A percentile compares a stretch with the other conserved stretches of the same genome.
These are phyloP conservation scores for Piper betle DNA, from an alignment of 164 flowering plant genomes.

Conservation along the genomic window DNA sequence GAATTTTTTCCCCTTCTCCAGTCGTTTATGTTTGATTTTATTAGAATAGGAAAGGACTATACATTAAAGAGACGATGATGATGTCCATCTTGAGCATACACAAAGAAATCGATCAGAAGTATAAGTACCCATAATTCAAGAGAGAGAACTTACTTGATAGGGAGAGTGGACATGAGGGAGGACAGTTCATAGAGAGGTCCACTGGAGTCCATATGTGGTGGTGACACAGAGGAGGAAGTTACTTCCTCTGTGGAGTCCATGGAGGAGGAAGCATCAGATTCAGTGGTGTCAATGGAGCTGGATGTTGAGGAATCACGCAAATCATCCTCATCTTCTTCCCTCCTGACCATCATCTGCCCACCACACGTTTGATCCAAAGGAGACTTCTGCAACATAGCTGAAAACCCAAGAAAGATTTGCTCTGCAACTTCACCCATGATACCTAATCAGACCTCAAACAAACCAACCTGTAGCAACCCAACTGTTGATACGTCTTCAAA, in stretches of 20 bases:
- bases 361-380: not conserved
- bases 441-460: too few species aligned
- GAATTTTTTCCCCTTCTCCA: too few species aligned
- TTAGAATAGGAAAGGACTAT: too few species aligned
- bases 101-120: too few species aligned
- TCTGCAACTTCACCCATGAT: conserved; percentile 19
- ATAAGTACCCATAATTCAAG: not conserved
- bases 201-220: conserved; percentile 11
- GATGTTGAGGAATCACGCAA: conserved; percentile 10
- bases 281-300: conserved; percentile 18
- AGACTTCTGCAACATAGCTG: not conserved
- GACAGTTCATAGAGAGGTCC: conserved; percentile 72
- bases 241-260: conserved; percentile 51
- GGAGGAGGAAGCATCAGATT: conserved; percentile 22
- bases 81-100: too few species aligned
- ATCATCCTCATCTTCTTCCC: conserved; percentile 9
- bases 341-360: not conserved
- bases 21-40: too few species aligned
- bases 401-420: conserved; percentile 8
- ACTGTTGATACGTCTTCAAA: too few species aligned
- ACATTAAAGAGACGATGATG: too few species aligned
- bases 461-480: too few species aligned
- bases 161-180: conserved; percentile 67
- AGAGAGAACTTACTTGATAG: conserved; percentile 52
- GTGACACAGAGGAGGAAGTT: conserved; percentile 15